These are phyloP conservation scores for Boletus reticulatus DNA, from an alignment of 768 basidiomycete genomes.

Conservation along the genomic window DNA sequence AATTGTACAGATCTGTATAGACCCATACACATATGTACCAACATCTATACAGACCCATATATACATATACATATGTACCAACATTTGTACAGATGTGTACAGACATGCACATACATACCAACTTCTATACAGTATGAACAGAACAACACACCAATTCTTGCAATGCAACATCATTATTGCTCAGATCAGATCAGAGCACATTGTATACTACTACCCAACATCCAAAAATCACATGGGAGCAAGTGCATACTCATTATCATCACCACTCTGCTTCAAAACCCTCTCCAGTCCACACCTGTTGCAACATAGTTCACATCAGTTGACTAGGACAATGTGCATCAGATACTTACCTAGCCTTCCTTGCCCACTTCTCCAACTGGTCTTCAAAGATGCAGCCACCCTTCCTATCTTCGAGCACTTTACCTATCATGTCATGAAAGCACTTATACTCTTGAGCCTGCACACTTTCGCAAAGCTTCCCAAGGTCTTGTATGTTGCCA, in stretches of 20 bases:
- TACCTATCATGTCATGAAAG: neutral
- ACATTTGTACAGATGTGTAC: no score
- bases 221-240: neutral
- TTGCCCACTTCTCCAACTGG: neutral
- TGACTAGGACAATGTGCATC: neutral
- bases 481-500: neutral
- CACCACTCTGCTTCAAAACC: neutral
- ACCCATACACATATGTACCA: no score
- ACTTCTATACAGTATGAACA: neutral
- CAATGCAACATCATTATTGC: neutral
- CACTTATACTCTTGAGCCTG: neutral
- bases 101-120: no score
- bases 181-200: neutral
- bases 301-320: neutral
- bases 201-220: neutral
- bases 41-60: no score
- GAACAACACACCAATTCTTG: neutral
- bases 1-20: no score
- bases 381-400: neutral
- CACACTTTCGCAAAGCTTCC: neutral
- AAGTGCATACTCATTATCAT: neutral
- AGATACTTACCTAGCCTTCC: neutral
- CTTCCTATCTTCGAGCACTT: neutral
- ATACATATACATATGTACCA: no score
- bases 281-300: neutral